Percentiles rank a stretch among this genome's conserved stretches.
Evolutionary conservation across 139 green algal species (phyloP).

Genomic region (Chlamydomonas schloesseri): DNA sequence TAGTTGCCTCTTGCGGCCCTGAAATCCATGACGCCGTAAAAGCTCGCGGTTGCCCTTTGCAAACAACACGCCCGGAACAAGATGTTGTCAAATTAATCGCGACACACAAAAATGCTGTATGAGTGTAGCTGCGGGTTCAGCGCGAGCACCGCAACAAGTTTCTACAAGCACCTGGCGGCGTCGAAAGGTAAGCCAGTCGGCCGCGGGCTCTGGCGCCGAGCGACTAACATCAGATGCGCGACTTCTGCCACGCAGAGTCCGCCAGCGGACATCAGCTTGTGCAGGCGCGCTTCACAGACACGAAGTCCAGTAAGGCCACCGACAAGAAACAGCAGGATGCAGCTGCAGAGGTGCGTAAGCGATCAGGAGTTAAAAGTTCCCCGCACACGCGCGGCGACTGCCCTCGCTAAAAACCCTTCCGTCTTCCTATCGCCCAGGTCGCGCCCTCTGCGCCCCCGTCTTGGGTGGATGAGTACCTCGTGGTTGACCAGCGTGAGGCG

Average conservation of each 20-base stretch:
- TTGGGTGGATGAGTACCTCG: conserved; percentile 24
- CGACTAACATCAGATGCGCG: too few species aligned
- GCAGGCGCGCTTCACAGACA: conserved; percentile 20
- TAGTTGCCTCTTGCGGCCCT: too few species aligned
- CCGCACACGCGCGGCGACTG: too few species aligned
- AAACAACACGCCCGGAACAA: too few species aligned
- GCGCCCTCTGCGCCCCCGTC: background rate
- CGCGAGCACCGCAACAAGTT: background rate
- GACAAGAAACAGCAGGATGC: background rate
- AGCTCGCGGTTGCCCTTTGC: too few species aligned
- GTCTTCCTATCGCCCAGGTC: background rate
- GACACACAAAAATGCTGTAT: conserved; percentile 1
- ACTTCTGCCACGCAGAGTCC: conserved; percentile 1
- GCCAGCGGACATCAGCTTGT: conserved; percentile 3
- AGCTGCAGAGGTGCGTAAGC: background rate
- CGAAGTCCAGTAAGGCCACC: background rate
- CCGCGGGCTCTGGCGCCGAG: too few species aligned
- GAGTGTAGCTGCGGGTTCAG: conserved; percentile 22
- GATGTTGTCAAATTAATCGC: too few species aligned
- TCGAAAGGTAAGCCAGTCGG: background rate
- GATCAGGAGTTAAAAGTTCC: too few species aligned
- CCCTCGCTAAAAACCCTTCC: too few species aligned
- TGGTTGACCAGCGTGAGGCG: conserved; percentile 10
- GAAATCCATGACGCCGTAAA: too few species aligned
- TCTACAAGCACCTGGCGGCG: conserved; percentile 23